Percentiles rank a stretch among this genome's conserved stretches.
Conservation (phyloP, 768 basidiomycete genomes). For the Suillus decipiens region DNA sequence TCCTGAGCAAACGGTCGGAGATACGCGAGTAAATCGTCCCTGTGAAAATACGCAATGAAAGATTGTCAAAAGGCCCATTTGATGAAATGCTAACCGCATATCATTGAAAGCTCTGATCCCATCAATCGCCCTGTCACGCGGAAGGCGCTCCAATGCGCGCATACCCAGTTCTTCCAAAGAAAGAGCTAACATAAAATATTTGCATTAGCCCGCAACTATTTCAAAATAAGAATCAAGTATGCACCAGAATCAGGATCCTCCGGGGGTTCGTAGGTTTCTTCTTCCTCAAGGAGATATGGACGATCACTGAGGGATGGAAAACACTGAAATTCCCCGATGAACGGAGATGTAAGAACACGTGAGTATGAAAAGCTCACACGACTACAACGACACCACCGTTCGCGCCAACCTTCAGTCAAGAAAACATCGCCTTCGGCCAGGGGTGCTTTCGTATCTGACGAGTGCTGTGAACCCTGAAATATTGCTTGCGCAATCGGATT, state of each 20-base stretch:
- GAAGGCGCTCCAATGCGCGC: constrained; percentile 71
- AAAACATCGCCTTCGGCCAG: constrained; percentile 74
- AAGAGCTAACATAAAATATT: constrained; percentile 45
- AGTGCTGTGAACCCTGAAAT: constrained; percentile 26
- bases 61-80: constrained; percentile 2
- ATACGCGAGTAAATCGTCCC: constrained; percentile 70
- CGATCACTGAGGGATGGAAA: constrained; percentile 50
- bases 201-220: background rate
- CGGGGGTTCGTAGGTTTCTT: constrained; percentile 83
- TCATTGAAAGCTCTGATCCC: constrained; percentile 83
- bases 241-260: constrained; percentile 83
- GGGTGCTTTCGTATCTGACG: constrained; percentile 18
- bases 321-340: constrained; percentile 49
- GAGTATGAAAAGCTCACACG: constrained; percentile 41
- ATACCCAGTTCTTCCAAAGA: constrained; percentile 84
- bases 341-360: constrained; percentile 1
- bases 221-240: constrained; percentile 10
- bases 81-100: constrained; percentile 60
- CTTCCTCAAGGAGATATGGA: constrained; percentile 70
- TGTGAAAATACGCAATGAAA: constrained; percentile 26
- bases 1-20: constrained; percentile 79
- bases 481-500: constrained; percentile 50
- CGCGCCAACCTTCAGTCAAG: constrained; percentile 69
- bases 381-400: constrained; percentile 78
- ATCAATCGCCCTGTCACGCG: constrained; percentile 80